A percentile compares a stretch with the other conserved stretches of the same genome.
Evolutionary conservation across 1,139 yeast genomes (phyloP).

Genomic region (Candida mesenterica): DNA sequence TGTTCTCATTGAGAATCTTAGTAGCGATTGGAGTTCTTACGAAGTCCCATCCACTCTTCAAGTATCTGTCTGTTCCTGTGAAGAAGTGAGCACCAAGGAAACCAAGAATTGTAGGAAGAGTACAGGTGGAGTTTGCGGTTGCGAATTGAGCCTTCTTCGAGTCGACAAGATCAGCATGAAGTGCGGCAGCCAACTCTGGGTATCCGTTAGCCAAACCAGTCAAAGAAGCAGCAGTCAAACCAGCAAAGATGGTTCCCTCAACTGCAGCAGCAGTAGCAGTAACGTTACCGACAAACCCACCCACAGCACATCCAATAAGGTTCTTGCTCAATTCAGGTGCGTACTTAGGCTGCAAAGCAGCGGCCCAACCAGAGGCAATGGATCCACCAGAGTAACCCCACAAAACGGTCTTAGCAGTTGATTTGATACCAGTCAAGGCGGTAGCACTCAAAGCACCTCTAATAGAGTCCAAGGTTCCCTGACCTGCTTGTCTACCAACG

Average conservation of each 20-base stretch:
- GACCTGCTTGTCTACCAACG: conserved; percentile 29
- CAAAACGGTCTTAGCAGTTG: conserved; percentile 16
- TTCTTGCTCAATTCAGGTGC: conserved; percentile 19
- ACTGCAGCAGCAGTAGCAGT: conserved; percentile 23
- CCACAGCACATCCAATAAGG: conserved; percentile 18
- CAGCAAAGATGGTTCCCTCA: conserved; percentile 27
- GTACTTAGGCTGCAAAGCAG: conserved; percentile 19
- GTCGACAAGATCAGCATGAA: conserved; percentile 7
- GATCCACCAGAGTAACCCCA: conserved; percentile 25
- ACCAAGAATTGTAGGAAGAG: conserved; percentile 6
- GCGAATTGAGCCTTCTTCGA: conserved; percentile 2
- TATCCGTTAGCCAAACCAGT: conserved; percentile 28
- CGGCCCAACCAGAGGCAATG: conserved; percentile 21
- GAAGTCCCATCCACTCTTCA: conserved; percentile 17
- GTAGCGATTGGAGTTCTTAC: conserved; percentile 14
- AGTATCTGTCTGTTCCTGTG: conserved; percentile 16
- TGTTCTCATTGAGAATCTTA: conserved; percentile 14
- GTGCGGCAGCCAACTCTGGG: conserved; percentile 16
- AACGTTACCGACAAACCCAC: conserved; percentile 18
- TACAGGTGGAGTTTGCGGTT: conserved; percentile 5
- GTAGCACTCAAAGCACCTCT: conserved; percentile 18
- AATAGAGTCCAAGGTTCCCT: conserved; percentile 28
- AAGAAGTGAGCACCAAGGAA: conserved; percentile 16
- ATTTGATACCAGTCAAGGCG: conserved; percentile 14
- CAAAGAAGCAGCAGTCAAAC: conserved; percentile 26